A percentile compares a stretch with the other conserved stretches of the same genome.
Conservation (phyloP, 1,284 basidiomycete genomes). For the Tausonia pullulans region DNA sequence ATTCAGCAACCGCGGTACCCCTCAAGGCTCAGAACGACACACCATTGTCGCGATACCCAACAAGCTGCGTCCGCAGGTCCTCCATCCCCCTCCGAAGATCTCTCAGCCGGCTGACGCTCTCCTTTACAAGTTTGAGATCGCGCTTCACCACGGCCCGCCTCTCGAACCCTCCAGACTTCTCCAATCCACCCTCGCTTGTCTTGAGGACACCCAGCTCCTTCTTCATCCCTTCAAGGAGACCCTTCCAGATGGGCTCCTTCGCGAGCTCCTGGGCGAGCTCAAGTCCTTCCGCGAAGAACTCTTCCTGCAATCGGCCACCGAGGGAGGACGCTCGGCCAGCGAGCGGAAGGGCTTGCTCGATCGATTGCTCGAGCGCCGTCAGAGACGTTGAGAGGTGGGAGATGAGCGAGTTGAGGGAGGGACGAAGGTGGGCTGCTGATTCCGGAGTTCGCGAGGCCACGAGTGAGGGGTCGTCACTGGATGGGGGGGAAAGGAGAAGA, state of each 20-base stretch:
- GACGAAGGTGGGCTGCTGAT: background rate
- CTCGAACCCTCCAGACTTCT: background rate
- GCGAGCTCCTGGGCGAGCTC: background rate
- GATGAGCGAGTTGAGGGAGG: conserved; percentile 8
- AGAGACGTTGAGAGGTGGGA: conserved; percentile 5
- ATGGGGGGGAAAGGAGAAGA: background rate
- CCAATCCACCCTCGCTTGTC: background rate
- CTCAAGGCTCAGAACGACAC: background rate
- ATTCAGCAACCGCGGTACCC: too few species aligned
- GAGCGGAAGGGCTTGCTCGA: conserved; percentile 12
- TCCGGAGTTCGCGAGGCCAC: background rate
- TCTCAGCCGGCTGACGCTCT: conserved; percentile 8
- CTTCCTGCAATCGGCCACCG: conserved; percentile 8
- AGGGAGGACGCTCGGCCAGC: conserved; percentile 9
- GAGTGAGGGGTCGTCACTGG: background rate
- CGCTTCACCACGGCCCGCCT: conserved; percentile 10
- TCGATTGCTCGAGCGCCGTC: conserved; percentile 1
- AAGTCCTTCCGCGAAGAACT: conserved; percentile 8
- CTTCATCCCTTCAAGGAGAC: background rate
- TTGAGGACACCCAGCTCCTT: background rate
- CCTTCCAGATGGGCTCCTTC: conserved; percentile 10
- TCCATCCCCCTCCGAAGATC: conserved; percentile 14
- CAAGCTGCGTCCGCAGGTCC: conserved; percentile 10
- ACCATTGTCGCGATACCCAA: conserved; percentile 6
- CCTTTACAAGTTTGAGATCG: conserved; percentile 9